Conservation (phyloP, 331 rosid genomes). For the Dryas integrifolia region DNA sequence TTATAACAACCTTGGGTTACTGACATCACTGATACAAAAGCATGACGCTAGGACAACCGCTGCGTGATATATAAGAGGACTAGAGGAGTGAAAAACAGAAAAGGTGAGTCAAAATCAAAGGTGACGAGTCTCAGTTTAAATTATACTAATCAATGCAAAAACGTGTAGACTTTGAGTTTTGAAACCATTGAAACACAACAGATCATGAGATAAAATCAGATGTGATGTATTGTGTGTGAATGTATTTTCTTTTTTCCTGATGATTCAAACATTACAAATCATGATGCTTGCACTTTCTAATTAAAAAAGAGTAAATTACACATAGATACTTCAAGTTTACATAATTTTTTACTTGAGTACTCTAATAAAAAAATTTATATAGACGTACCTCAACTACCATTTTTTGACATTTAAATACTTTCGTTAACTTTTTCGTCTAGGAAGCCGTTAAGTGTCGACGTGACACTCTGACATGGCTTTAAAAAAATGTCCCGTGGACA, state of each 20-base stretch:
- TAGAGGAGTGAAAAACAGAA: not conserved
- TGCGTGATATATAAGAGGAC: no score
- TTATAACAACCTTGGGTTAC: not conserved
- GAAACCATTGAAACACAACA: not conserved
- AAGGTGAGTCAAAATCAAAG: not conserved
- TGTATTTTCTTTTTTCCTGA: not conserved
- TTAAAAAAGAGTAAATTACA: no score
- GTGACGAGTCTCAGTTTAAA: not conserved
- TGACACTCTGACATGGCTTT: no score
- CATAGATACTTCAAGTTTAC: no score
- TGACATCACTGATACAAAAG: constrained; percentile 48
- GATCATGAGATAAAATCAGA: no score
- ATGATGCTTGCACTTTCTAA: not conserved
- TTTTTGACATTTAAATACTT: no score
- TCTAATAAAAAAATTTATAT: no score
- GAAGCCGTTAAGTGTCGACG: no score
- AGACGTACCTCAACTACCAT: no score
- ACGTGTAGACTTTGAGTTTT: not conserved
- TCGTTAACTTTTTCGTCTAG: no score
- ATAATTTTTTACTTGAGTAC: no score
- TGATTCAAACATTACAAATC: not conserved
- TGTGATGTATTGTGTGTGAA: not conserved
- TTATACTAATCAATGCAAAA: not conserved
- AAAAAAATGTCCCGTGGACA: no score
- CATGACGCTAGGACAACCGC: constrained; percentile 37